Base-by-base conservation (phyloP, 768 basidiomycete genomes). In the Pulveroboletus frians region DNA sequence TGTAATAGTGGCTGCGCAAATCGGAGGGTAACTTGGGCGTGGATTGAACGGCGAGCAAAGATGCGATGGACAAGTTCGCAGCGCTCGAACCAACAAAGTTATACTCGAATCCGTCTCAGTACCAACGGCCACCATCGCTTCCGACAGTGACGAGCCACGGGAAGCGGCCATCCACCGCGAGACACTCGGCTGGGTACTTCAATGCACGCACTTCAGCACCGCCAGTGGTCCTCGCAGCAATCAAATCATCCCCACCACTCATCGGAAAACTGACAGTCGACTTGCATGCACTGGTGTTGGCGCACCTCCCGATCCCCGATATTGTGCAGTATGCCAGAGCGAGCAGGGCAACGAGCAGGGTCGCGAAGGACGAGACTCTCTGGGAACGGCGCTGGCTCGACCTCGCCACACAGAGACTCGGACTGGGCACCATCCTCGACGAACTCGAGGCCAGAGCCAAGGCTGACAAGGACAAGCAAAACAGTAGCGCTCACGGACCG, bases 261-360 rank as follows among this genome's bases (percentile, higher is more conserved):
- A 79, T 95, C 44, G 95, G 95, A 9, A 79, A 78, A 23, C 79
- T 96, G 11, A 92, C 95, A 5, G 74, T 78, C 17, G 83, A 85
- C 52, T 69, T 95, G 5, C 87, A 94, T 61, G 69, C 88, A 21
- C 71, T 85, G 39, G 75, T 97, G 52, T 73, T 96, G 53, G 70
- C 77, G 3, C 77, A 81, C 63, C 73, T 94, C 21, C 83, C 92
- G 7, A 68, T 98, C 15, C 81, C 87, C 15, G 92, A 95, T 65
- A 65, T 96, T 18, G 83, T 88, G 2, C 74, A 81, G 0, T 90
- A 94, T 57, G 81, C 85, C 5, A 76, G 81, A 39, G 75, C 74
- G 35, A 88, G 76, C 46, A 77, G 82, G 47, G 79, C 86, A 26
- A 75, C 88, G 14, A 75, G 80, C 13, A 70, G 73, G 3, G 70